These are phyloP conservation scores for Fusarium bactridioides DNA, from an alignment of 2,329 filamentous ascomycete genomes.

Conservation along the genomic window DNA sequence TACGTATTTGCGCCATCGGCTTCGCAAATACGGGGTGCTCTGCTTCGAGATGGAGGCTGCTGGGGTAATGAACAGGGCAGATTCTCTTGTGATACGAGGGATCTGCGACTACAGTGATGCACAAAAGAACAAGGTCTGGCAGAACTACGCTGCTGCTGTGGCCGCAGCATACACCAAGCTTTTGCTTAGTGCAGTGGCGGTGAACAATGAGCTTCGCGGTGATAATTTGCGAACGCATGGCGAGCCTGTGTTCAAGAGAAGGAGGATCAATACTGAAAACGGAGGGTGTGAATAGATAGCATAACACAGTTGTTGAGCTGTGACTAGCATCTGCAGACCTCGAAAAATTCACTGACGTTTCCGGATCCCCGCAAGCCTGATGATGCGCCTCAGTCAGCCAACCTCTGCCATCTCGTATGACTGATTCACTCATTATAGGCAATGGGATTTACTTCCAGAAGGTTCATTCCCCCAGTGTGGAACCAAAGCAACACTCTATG, in stretches of 20 bases:
- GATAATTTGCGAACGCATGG: neutral
- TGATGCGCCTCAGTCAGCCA: rapidly evolving
- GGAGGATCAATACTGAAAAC: neutral
- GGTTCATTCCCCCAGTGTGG: rapidly evolving
- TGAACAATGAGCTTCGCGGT: rapidly evolving
- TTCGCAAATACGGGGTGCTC: neutral
- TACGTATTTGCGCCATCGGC: no score
- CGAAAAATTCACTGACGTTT: neutral
- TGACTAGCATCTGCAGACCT: no score
- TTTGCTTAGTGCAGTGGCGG: neutral
- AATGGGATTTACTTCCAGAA: rapidly evolving
- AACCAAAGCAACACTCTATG: rapidly evolving
- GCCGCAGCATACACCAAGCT: neutral
- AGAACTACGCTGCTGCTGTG: neutral
- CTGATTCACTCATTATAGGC: neutral
- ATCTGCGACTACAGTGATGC: neutral
- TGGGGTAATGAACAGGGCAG: neutral
- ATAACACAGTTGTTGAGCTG: no score
- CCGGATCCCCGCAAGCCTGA: rapidly evolving
- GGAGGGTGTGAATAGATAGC: rapidly evolving
- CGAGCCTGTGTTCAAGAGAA: neutral
- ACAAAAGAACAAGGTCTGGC: neutral
- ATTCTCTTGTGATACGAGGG: neutral
- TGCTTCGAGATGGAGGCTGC: neutral
- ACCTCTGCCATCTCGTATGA: neutral